Base-by-base conservation (phyloP, 345 rosid species). In the Capsella bursapastoris region DNA sequence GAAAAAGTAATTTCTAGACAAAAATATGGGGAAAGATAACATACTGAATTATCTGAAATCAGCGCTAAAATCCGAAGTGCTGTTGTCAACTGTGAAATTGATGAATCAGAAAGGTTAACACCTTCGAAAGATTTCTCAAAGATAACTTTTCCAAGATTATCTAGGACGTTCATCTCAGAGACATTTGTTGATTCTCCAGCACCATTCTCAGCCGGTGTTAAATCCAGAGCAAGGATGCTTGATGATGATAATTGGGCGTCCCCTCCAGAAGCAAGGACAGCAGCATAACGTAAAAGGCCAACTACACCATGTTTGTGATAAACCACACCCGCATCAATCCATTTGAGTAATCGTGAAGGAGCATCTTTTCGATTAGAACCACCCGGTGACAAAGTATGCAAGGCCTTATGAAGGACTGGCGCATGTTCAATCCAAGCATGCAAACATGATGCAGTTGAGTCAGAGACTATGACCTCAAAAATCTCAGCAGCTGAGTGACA, bases 401-500 rank as follows among this genome's bases (percentile, higher is more conserved):
- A 82, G 43, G 93, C 99, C 80, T 86, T 85, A 71, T 94, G 93
- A 79, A 94, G 95, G 74, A 88, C 92, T 63, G 87, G 80, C 50
- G 97, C 96, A 84, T 90, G 84, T 70, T 84, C 92, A 60, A 94
- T 87, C 98, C 98, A 94, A 77, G 95, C 86, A 81, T 78, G 86
- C 77, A 92, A 70, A 73, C 96, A 90, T n/a, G 90, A 85, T 78
- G 93, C 89, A 76, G 87, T 87, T 75, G 97, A 84, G 86, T 92
- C 97, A 57, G 88, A 87, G 70, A 90, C 96, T 82, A 95, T 83
- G 70, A 88, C 84, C 79, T 95, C 99, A 81, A 95, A 87, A 82
- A 92, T 92, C 82, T 95, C 99, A 58, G 97, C 96, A 71, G 96
- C 92, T 10, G 99, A 90, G 84, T 92, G 99, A 80, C 91, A 89